Conservation (phyloP, 306 rosid species). For the Nissolia schottii region DNA sequence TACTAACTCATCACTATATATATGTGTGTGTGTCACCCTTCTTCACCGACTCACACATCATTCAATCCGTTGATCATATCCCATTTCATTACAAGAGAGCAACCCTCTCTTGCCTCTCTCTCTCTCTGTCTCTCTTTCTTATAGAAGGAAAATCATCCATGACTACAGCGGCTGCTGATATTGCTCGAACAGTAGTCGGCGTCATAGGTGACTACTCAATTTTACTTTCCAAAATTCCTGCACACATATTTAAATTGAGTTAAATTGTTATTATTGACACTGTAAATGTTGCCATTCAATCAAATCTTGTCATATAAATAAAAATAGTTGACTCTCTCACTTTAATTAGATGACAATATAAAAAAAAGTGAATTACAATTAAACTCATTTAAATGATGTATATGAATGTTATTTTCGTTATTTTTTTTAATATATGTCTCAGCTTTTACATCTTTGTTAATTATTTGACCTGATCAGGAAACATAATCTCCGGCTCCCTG, state of each 20-base stretch:
- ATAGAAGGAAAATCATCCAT: slow-evolving; percentile 39
- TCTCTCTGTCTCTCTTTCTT: background rate
- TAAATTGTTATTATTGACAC: no score
- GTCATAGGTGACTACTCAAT: slow-evolving; percentile 46
- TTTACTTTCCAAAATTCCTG: background rate
- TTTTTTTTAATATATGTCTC: background rate
- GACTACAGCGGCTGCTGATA: slow-evolving; percentile 60
- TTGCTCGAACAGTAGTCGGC: slow-evolving; percentile 65
- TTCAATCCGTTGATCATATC: background rate
- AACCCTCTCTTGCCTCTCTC: background rate
- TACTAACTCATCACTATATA: no score
- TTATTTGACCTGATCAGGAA: slow-evolving; percentile 72
- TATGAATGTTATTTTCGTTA: background rate
- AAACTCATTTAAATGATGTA: no score
- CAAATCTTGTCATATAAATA: no score
- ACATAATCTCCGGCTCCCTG: slow-evolving; percentile 61
- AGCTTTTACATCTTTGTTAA: background rate
- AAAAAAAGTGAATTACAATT: no score
- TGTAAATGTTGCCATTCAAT: no score
- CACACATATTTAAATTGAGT: no score
- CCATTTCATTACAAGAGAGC: background rate
- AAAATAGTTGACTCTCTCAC: no score
- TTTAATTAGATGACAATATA: no score
- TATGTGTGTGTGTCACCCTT: no score
- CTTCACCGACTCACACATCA: background rate